Evolutionary conservation across 139 green algal genomes (phyloP).

Genomic region (Raphidocelis subcapitata): DNA sequence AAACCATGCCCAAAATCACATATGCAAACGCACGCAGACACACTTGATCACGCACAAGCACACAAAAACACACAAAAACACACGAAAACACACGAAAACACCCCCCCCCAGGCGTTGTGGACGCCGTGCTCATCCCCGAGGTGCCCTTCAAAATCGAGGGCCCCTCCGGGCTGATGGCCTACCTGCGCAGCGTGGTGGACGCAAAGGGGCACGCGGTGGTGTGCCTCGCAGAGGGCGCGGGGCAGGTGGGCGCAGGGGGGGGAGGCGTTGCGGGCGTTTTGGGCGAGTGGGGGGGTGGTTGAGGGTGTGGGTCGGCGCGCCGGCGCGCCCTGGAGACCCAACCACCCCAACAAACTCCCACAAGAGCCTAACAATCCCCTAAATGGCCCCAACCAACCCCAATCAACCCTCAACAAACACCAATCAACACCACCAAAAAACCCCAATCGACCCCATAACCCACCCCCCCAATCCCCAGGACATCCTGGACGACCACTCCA

Average conservation of each 20-base stretch:
- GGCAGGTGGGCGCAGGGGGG: constrained; percentile 39
- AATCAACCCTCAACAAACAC: too few species aligned
- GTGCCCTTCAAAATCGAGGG: constrained; percentile 86
- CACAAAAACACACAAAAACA: background rate
- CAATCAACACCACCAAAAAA: too few species aligned
- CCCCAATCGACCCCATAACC: too few species aligned
- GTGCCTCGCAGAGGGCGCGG: constrained; percentile 71
- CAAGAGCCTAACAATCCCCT: too few species aligned
- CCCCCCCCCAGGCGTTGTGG: constrained; percentile 62
- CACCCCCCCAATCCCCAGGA: too few species aligned
- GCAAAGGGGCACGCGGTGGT: constrained; percentile 80
- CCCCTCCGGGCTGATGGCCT: constrained; percentile 72
- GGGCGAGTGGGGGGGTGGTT: background rate
- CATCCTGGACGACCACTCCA: background rate
- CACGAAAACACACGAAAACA: background rate
- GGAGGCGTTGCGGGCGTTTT: background rate
- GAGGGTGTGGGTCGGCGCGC: constrained; percentile 73
- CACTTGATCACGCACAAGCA: too few species aligned
- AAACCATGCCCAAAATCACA: too few species aligned
- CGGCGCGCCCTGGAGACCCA: too few species aligned
- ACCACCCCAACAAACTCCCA: too few species aligned
- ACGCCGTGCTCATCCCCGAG: constrained; percentile 95
- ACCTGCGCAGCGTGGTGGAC: constrained; percentile 76
- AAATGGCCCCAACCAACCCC: too few species aligned
- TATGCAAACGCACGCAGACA: too few species aligned